These are phyloP conservation scores for Prunus fruticosa DNA, from an alignment of 306 rosid species.

Conservation along the genomic window DNA sequence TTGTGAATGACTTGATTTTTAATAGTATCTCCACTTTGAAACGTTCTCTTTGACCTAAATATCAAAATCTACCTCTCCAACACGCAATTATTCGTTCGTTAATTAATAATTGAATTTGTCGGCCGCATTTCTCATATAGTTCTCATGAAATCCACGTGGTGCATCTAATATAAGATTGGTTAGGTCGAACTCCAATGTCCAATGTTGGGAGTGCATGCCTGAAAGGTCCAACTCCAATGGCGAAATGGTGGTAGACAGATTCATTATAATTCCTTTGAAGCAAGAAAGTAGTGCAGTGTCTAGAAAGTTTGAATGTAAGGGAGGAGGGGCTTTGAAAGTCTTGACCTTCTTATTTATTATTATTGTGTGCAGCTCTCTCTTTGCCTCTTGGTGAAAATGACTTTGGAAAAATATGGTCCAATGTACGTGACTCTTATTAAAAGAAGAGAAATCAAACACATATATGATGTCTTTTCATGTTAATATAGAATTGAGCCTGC, in stretches of 20 bases:
- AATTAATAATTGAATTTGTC: constrained; percentile 2
- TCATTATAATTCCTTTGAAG: constrained; percentile 29
- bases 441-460: background rate
- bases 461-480: background rate
- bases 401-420: background rate
- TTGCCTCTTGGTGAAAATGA: background rate
- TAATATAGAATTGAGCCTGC: background rate
- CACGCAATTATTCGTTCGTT: background rate
- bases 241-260: constrained; percentile 37
- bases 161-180: constrained; percentile 16
- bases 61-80: background rate
- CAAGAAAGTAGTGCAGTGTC: constrained; percentile 24
- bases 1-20: no score
- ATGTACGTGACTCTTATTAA: background rate
- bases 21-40: background rate
- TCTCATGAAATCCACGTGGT: constrained; percentile 25
- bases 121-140: constrained; percentile 3
- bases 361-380: background rate
- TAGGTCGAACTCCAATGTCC: constrained; percentile 45
- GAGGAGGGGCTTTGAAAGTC: background rate
- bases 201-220: constrained; percentile 13
- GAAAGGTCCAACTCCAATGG: constrained; percentile 12
- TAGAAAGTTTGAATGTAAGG: background rate
- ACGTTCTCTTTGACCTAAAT: no score
- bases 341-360: background rate